Evolutionary conservation across 345 rosid genomes (phyloP).

Genomic region (Limnanthes douglasii): DNA sequence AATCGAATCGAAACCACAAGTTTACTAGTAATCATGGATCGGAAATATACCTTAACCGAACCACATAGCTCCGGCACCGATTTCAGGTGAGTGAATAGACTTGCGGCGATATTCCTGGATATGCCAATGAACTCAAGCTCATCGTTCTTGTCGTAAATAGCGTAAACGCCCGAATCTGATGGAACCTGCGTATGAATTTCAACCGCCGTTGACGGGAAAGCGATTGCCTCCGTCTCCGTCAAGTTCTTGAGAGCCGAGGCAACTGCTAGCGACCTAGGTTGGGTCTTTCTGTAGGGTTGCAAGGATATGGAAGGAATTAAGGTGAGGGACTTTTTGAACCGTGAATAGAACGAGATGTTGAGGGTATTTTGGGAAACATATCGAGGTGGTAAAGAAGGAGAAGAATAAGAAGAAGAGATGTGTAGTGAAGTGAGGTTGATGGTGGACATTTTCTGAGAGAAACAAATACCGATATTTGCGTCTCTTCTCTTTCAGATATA

Average conservation of each 20-base stretch:
- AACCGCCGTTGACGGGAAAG: conserved; percentile 16
- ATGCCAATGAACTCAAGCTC: conserved; percentile 82
- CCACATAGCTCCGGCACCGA: conserved; percentile 62
- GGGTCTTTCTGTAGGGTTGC: conserved; percentile 12
- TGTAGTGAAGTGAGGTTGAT: conserved; percentile 21
- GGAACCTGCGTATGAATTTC: conserved; percentile 27
- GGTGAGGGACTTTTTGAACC: conserved; percentile 15
- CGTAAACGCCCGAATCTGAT: conserved; percentile 60
- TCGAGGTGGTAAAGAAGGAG: conserved; percentile 12
- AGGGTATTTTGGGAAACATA: conserved; percentile 26
- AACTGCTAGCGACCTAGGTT: conserved; percentile 20
- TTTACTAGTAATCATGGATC: background rate
- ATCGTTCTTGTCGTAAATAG: conserved; percentile 43
- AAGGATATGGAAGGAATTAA: conserved; percentile 26
- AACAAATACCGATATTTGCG: too few species aligned
- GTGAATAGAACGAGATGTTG: conserved; percentile 22
- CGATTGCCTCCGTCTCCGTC: conserved; percentile 27
- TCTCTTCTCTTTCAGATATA: too few species aligned
- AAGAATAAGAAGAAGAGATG: conserved; percentile 18
- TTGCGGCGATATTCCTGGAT: conserved; percentile 62
- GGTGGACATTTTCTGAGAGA: conserved; percentile 42
- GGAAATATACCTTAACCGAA: conserved; percentile 56
- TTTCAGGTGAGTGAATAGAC: conserved; percentile 44
- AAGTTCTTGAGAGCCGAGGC: conserved; percentile 32
- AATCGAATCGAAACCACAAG: too few species aligned